Evolutionary conservation across 768 basidiomycete genomes (phyloP).

Genomic region (Russula vinacea): DNA sequence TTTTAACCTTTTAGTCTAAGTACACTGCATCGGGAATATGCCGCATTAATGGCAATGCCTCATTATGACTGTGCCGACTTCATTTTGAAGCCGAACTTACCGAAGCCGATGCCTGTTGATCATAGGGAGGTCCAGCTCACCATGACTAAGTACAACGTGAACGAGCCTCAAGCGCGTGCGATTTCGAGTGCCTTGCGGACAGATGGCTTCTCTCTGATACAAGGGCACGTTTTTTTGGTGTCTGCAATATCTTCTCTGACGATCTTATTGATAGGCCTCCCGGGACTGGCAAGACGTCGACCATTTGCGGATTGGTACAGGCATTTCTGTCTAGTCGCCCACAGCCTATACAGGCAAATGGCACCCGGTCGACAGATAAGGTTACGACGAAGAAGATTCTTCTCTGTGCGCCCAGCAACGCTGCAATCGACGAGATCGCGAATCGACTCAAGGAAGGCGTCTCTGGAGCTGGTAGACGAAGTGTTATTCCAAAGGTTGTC

Average conservation of each 20-base stretch:
- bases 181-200: conserved; percentile 70
- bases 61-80: conserved; percentile 75
- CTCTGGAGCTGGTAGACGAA: conserved; percentile 51
- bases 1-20: conserved; percentile 57
- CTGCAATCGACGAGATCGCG: conserved; percentile 96
- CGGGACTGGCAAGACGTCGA: conserved; percentile 97
- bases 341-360: conserved; percentile 44
- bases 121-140: conserved; percentile 53
- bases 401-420: conserved; percentile 96
- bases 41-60: conserved; percentile 75
- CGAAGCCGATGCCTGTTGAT: conserved; percentile 46
- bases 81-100: conserved; percentile 67
- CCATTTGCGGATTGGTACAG: conserved; percentile 91
- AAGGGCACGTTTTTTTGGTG: conserved; percentile 60
- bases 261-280: conserved; percentile 62
- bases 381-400: conserved; percentile 68
- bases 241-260: too few relatives aligned
- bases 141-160: conserved; percentile 71
- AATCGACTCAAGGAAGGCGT: conserved; percentile 81
- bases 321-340: conserved; percentile 66
- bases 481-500: conserved; percentile 72
- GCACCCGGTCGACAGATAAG: conserved; percentile 41
- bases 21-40: conserved; percentile 90
- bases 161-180: conserved; percentile 92
- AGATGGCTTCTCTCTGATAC: conserved; percentile 84